These are phyloP conservation scores for Coelastrella sp. DNA, from an alignment of 139 green algal genomes.

Conservation along the genomic window DNA sequence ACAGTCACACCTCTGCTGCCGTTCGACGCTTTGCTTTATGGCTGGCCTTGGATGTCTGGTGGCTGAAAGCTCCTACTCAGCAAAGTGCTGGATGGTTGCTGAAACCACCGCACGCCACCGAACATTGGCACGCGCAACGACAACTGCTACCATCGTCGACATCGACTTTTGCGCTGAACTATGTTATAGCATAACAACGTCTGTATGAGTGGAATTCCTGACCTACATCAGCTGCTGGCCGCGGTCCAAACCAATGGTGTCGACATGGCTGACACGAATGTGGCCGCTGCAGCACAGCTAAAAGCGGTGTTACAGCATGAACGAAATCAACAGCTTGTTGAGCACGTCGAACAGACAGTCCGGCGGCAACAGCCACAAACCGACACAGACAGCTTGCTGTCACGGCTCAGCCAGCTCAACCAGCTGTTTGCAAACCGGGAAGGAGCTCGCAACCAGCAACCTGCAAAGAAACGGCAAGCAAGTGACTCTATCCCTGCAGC, in stretches of 20 bases:
- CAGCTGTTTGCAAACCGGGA: conserved; percentile 14
- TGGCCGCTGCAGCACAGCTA: neutral
- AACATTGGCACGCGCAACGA: too few relatives aligned
- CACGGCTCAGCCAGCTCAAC: neutral
- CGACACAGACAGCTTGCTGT: neutral
- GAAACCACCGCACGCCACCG: too few relatives aligned
- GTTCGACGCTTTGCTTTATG: too few relatives aligned
- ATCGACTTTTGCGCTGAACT: too few relatives aligned
- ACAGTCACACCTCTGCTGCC: too few relatives aligned
- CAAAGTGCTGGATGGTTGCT: too few relatives aligned
- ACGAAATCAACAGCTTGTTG: neutral
- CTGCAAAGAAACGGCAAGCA: neutral
- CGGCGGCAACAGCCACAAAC: neutral
- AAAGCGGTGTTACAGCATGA: neutral
- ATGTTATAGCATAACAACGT: neutral
- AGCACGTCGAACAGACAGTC: neutral
- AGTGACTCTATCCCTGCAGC: neutral
- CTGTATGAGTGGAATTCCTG: neutral
- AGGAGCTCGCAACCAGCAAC: neutral
- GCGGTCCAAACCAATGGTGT: too few relatives aligned
- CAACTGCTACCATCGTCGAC: too few relatives aligned
- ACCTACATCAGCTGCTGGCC: neutral
- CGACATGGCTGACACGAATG: neutral
- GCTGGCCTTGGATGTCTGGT: too few relatives aligned
- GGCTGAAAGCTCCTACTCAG: too few relatives aligned